A percentile compares a stretch with the other conserved stretches of the same genome.
These are phyloP conservation scores for Curvularia eragrostidis DNA, from an alignment of 2,329 filamentous ascomycete species.

Conservation along the genomic window DNA sequence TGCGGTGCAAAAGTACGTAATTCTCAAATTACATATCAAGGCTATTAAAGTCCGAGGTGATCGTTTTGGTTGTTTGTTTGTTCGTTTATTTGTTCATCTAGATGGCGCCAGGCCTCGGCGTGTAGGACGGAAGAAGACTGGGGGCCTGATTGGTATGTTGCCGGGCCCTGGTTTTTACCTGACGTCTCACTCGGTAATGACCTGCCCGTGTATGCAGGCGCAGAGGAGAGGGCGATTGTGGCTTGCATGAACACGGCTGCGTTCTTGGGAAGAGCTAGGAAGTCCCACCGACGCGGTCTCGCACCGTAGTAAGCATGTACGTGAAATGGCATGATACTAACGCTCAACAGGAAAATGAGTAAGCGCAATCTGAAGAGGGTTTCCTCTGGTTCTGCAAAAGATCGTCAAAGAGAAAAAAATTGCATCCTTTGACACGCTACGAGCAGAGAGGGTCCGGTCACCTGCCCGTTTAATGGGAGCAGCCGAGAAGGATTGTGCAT, in stretches of 20 bases:
- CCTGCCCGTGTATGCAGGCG: neutral
- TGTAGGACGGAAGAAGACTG: no score
- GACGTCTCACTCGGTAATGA: neutral
- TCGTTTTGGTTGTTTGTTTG: neutral
- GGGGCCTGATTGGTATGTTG: neutral
- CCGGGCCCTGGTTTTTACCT: neutral
- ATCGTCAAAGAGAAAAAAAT: slow-evolving; percentile 4
- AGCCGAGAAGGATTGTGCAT: slow-evolving; percentile 17
- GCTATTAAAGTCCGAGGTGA: neutral
- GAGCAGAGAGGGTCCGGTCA: neutral
- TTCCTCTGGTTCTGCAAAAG: neutral
- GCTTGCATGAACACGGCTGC: neutral
- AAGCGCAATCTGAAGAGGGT: neutral
- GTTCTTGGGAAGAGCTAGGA: neutral
- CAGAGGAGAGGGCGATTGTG: neutral
- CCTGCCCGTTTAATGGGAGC: slow-evolving; percentile 16
- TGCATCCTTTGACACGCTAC: neutral
- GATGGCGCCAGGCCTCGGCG: neutral
- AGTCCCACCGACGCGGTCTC: neutral
- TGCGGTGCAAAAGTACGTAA: neutral
- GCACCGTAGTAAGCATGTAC: no score
- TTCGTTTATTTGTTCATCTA: neutral
- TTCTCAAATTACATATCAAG: neutral
- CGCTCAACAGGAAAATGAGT: neutral
- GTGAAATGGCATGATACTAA: neutral